Evolutionary conservation across 208 protist genomes (phyloP), one percentile per base, ranked within the genome.

Genomic region (Acanthamoeba royreba): DNA sequence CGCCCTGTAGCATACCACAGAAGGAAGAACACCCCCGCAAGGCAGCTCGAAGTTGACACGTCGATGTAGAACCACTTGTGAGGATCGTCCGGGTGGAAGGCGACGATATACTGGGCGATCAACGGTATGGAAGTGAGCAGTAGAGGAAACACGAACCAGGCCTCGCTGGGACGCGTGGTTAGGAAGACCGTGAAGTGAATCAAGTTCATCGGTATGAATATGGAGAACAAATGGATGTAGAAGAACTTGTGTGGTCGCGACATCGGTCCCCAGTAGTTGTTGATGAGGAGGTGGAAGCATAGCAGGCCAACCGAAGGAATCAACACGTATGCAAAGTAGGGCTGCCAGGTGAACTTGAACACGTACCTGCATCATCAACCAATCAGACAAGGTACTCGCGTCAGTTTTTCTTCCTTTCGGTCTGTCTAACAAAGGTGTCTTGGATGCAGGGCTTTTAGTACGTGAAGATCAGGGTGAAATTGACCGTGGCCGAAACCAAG

Each of bases 41-140:
- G 47, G 11, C 25, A 33, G 55, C 53, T 49, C 40, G 66, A 45
- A 13, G 47, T 69, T n/a, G 28, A n/a, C 2, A 90, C n/a, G 55
- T 90, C 5, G 55, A 90, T 42, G 52, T 90, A 90, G 52, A 90
- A 90, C 83, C 83, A 90, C 52, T 90, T 90, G 52, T 90, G 83
- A 17, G 49, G 83, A 35, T 69, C 55, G 17, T 85, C 42, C 19
- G 83, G 40, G 83, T 90, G 83, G 55, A 90, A 90, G 22, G 53
- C 55, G 52, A 90, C 66, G 49, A 43, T 43, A 52, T 90, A 90
- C 5, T 90, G 83, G 28, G 83, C 83, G 35, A 90, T 45, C 11
- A 90, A 28, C 28, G 83, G 83, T 2, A 90, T 45, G 15, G 83
- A 61, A 33, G 83, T 90, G 45, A 90, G 83, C 19, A 90, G 83